Percentiles rank a stretch among this genome's conserved stretches.
Conservation (phyloP, 148 eudicot genomes). For the Camellia lanceoleosa region DNA sequence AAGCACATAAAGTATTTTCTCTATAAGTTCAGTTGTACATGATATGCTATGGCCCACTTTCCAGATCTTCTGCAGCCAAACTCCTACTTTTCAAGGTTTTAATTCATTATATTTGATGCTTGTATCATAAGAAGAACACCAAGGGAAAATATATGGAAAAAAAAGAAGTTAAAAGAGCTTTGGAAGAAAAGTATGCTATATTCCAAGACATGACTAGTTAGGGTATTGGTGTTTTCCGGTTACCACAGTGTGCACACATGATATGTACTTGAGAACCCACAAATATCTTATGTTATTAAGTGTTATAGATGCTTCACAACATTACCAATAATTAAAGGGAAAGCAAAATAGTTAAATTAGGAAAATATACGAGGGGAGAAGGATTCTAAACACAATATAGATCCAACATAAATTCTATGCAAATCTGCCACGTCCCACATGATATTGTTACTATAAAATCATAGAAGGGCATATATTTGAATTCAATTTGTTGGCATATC, state of each 20-base stretch:
- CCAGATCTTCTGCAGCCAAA: too few species aligned
- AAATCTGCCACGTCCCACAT: neutral
- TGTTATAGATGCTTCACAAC: neutral
- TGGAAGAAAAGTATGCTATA: neutral
- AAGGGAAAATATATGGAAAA: neutral
- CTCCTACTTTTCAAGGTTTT: too few species aligned
- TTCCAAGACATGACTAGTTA: neutral
- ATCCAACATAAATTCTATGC: neutral
- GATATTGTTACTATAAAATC: neutral
- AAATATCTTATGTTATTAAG: neutral
- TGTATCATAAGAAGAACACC: neutral
- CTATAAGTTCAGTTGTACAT: too few species aligned
- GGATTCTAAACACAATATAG: neutral
- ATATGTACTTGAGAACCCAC: neutral
- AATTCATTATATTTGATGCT: too few species aligned
- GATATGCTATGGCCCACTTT: too few species aligned
- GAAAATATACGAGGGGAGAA: neutral
- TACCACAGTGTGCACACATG: too few species aligned
- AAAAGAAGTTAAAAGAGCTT: neutral
- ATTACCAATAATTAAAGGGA: neutral
- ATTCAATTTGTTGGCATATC: neutral
- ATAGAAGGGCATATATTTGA: neutral
- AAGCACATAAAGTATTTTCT: too few species aligned
- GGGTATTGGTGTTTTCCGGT: too few species aligned
- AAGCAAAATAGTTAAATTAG: neutral